Percentiles rank a stretch among this genome's conserved stretches.
phyloP scores from a whole-genome alignment of 2,329 filamentous ascomycete genomes.

The Sporothrix schenckii region DNA sequence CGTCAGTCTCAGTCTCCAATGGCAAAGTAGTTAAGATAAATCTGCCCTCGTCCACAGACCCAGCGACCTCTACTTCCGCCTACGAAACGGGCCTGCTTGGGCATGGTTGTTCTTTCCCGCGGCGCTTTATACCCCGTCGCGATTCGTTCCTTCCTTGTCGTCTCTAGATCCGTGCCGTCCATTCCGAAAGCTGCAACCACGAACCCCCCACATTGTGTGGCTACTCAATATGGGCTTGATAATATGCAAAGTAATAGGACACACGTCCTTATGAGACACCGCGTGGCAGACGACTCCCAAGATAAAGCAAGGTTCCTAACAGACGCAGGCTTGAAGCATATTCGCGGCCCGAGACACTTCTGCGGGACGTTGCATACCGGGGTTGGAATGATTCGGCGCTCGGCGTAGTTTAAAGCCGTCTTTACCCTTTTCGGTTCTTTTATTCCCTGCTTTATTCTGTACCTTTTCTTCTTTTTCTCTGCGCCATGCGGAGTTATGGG shows the following conservation, averaged over 20 bases:
- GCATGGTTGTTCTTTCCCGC: not conserved
- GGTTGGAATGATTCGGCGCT: constrained; percentile 19
- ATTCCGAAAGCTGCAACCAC: constrained; percentile 3
- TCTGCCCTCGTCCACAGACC: too few relatives aligned
- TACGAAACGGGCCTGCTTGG: too few relatives aligned
- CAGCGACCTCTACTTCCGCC: too few relatives aligned
- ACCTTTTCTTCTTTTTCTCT: not conserved
- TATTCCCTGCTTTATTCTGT: not conserved
- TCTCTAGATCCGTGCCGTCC: not conserved
- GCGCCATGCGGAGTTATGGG: not conserved
- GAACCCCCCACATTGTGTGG: not conserved
- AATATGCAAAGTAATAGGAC: too few relatives aligned
- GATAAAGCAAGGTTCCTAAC: not conserved
- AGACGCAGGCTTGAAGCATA: not conserved
- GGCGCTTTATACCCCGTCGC: not conserved
- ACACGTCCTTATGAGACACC: not conserved
- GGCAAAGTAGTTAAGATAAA: too few relatives aligned
- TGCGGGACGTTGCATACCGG: not conserved
- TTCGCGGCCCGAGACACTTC: not conserved
- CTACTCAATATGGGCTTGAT: not conserved
- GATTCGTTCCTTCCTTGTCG: not conserved
- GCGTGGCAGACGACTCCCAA: not conserved
- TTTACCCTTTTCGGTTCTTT: too few relatives aligned
- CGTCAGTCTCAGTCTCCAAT: too few relatives aligned
- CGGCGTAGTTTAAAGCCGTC: not conserved